Evolutionary conservation across 352 stramenopile species (phyloP).

Genomic region (Phytophthora podocarpi): DNA sequence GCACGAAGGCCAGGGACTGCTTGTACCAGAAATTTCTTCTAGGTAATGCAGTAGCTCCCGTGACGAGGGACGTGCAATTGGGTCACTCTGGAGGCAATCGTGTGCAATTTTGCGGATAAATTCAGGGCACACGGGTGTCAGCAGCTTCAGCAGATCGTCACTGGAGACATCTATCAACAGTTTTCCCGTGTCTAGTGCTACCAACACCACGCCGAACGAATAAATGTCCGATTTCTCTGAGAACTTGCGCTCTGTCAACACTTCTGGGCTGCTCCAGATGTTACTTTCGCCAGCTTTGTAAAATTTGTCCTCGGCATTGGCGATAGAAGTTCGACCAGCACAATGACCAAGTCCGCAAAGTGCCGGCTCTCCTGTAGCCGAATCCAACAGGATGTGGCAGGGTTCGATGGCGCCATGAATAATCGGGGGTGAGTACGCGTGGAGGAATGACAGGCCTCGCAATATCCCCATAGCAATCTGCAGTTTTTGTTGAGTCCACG

Average conservation of each 20-base stretch:
- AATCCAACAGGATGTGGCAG: conserved; percentile 54
- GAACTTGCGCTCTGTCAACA: conserved; percentile 41
- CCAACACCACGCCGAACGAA: conserved; percentile 59
- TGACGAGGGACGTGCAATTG: conserved; percentile 37
- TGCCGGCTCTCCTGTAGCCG: conserved; percentile 41
- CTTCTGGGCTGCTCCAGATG: conserved; percentile 58
- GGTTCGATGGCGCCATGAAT: conserved; percentile 64
- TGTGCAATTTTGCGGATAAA: conserved; percentile 44
- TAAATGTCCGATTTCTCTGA: conserved; percentile 59
- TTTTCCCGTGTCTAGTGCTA: conserved; percentile 58
- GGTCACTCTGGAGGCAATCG: conserved; percentile 45
- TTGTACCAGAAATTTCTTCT: conserved; percentile 22
- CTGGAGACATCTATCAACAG: conserved; percentile 37
- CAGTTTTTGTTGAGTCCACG: conserved; percentile 57
- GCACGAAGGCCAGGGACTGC: conserved; percentile 22
- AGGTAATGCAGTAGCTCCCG: conserved; percentile 26
- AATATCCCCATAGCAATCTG: conserved; percentile 50
- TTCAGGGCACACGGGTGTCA: conserved; percentile 43
- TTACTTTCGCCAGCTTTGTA: conserved; percentile 33
- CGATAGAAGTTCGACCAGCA: conserved; percentile 25
- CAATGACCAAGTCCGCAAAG: conserved; percentile 56
- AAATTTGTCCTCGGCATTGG: conserved; percentile 22
- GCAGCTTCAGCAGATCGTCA: conserved; percentile 35
- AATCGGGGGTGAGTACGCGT: conserved; percentile 40
- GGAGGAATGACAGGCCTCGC: conserved; percentile 53